Percentiles rank a stretch among this genome's conserved stretches.
phyloP scores from a whole-genome alignment of 805 yeast species.

The Sungouiozyma intestinalis region DNA sequence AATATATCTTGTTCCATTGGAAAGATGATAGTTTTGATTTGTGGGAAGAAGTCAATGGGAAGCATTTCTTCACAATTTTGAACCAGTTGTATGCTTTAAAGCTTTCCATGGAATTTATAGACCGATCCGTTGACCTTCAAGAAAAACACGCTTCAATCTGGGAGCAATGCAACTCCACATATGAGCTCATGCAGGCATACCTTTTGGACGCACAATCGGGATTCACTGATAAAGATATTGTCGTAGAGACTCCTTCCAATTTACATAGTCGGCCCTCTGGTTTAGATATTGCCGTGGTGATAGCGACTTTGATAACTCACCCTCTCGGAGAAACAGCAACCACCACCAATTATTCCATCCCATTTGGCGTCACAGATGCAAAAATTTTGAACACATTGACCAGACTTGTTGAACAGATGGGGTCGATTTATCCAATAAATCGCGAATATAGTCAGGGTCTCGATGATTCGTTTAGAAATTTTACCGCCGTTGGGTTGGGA shows the following conservation, averaged over 20 bases:
- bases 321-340: conserved; percentile 28
- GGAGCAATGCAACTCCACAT: conserved; percentile 12
- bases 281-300: conserved; percentile 64
- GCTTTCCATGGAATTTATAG: conserved; percentile 40
- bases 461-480: conserved; percentile 33
- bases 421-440: conserved; percentile 68
- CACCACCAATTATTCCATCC: conserved; percentile 28
- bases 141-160: neutral
- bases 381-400: conserved; percentile 53
- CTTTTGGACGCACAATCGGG: conserved; percentile 29
- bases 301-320: conserved; percentile 34
- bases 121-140: conserved; percentile 1
- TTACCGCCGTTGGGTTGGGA: conserved; percentile 59
- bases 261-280: conserved; percentile 46
- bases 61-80: conserved; percentile 71
- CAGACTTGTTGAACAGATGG: conserved; percentile 58
- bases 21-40: conserved; percentile 60
- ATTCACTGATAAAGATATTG: conserved; percentile 36
- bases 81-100: conserved; percentile 62
- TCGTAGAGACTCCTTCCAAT: conserved; percentile 58
- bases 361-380: conserved; percentile 52
- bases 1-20: conserved; percentile 58
- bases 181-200: conserved; percentile 17
- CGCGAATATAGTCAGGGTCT: neutral
- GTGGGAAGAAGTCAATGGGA: conserved; percentile 80